These are phyloP conservation scores for Nakazawaea peltata DNA, from an alignment of 805 yeast genomes.

Conservation along the genomic window DNA sequence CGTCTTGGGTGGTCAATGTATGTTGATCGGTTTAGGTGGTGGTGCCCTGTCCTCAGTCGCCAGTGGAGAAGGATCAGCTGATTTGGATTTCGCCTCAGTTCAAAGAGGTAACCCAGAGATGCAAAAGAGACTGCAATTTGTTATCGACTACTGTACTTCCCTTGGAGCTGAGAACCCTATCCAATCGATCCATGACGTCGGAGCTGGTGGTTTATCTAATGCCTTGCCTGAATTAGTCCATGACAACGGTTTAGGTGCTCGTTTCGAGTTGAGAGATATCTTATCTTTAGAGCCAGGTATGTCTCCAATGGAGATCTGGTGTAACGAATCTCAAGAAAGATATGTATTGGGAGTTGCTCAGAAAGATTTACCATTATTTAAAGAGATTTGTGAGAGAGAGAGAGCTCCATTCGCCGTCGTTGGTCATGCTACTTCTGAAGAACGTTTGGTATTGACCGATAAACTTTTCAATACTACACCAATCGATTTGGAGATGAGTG, in stretches of 20 bases:
- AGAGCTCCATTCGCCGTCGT: constrained; percentile 95
- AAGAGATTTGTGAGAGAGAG: constrained; percentile 83
- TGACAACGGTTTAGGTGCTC: constrained; percentile 93
- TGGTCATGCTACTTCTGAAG: constrained; percentile 86
- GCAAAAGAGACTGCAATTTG: constrained; percentile 99
- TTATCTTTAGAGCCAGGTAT: constrained; percentile 91
- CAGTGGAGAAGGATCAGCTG: constrained; percentile 96
- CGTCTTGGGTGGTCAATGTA: constrained; percentile 95
- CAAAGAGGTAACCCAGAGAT: constrained; percentile 99
- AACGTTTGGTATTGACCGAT: constrained; percentile 76
- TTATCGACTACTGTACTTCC: constrained; percentile 88
- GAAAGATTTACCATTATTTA: constrained; percentile 62
- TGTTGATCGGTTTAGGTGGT: constrained; percentile 98
- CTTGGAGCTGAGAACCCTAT: constrained; percentile 71
- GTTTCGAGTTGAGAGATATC: constrained; percentile 83
- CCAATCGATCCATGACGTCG: constrained; percentile 96
- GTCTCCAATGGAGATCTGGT: constrained; percentile 99
- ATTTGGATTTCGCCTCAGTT: constrained; percentile 95
- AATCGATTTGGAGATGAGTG: constrained; percentile 91
- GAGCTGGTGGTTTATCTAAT: constrained; percentile 98
- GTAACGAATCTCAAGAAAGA: constrained; percentile 98
- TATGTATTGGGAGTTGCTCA: constrained; percentile 90
- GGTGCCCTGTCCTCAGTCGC: constrained; percentile 98
- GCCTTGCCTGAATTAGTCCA: constrained; percentile 97
- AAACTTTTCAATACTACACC: constrained; percentile 73